Base-by-base conservation (phyloP, 2,329 filamentous ascomycete genomes). In the Emericellopsis cladophorae region DNA sequence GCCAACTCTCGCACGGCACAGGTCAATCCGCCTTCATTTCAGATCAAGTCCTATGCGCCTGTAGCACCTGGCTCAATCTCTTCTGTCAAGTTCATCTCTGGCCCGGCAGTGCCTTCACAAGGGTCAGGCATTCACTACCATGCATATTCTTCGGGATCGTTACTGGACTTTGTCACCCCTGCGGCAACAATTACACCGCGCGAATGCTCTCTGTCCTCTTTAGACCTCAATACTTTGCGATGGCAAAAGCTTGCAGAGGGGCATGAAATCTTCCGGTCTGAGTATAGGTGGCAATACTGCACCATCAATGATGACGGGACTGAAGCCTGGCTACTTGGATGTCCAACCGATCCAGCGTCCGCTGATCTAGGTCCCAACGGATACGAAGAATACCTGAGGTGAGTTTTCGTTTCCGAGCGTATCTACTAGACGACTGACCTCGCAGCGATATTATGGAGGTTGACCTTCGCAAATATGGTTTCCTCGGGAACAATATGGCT, bases 201-300 rank as follows among this genome's bases (percentile, higher is more conserved):
- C 47, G 89, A 96, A 50, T 96, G 90, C 48, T 94, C 89, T 16
- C 62, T 98, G 18, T 95, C 88, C 0, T 85, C 88, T 4, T 66
- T 98, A 22, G 92, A 98, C 51, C 68, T 98, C 10, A 82, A 84
- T 43, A 82, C 84, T 1, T 65, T 96, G 39, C 81, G 89, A 37
- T 98, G 92, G 92, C 88, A 95, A 59, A 93, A 89, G 56, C 70
- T 98, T 15, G 92, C 90, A 2, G 90, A 95, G 53, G 92, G 92
- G 4, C 83, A 86, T 39, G 92, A 98, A 55, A 81, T 98, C 29
- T 98, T 95, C 63, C 84, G 84, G 50, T 69, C 79, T 0, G 86
- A 84, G n/a, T 96, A 92, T 58, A 79, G 90, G 44, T 98, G 92
- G 92, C 90, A 96, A 59, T 98, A 98, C 57, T 96, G 92, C 58